These are phyloP conservation scores for Pythium diclinum DNA, from an alignment of 352 stramenopile genomes.

Conservation along the genomic window DNA sequence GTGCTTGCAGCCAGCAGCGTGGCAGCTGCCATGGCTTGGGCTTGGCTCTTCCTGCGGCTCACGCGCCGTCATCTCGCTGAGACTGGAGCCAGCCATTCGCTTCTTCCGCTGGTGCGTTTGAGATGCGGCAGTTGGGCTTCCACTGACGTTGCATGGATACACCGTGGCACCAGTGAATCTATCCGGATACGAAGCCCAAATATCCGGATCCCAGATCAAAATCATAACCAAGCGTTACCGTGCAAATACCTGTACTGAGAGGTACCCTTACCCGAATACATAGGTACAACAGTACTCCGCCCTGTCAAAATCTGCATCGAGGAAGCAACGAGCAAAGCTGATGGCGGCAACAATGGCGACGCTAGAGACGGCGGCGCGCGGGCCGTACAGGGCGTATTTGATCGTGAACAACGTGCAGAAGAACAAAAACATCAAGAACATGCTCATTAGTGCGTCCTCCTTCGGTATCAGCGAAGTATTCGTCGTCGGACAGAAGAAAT, in stretches of 20 bases:
- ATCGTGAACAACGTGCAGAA: slow-evolving; percentile 95
- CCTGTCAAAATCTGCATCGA: no score
- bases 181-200: not conserved
- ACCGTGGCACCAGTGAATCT: not conserved
- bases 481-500: slow-evolving; percentile 87
- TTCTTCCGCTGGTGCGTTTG: not conserved
- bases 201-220: not conserved
- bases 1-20: not conserved
- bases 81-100: not conserved
- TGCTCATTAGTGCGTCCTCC: slow-evolving; percentile 76
- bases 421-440: slow-evolving; percentile 84
- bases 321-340: slow-evolving; percentile 2
- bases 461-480: slow-evolving; percentile 86
- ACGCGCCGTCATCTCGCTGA: not conserved
- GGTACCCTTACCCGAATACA: not conserved
- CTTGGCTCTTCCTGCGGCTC: not conserved
- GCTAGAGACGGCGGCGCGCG: slow-evolving; percentile 3
- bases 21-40: not conserved
- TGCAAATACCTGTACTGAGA: not conserved
- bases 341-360: slow-evolving; percentile 11
- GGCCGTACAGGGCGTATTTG: slow-evolving; percentile 51
- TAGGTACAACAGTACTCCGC: not conserved
- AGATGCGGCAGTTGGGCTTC: not conserved
- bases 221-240: not conserved
- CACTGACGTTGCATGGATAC: not conserved